These are phyloP conservation scores for Fusarium virguliforme DNA, from an alignment of 2,329 filamentous ascomycete genomes.

Conservation along the genomic window DNA sequence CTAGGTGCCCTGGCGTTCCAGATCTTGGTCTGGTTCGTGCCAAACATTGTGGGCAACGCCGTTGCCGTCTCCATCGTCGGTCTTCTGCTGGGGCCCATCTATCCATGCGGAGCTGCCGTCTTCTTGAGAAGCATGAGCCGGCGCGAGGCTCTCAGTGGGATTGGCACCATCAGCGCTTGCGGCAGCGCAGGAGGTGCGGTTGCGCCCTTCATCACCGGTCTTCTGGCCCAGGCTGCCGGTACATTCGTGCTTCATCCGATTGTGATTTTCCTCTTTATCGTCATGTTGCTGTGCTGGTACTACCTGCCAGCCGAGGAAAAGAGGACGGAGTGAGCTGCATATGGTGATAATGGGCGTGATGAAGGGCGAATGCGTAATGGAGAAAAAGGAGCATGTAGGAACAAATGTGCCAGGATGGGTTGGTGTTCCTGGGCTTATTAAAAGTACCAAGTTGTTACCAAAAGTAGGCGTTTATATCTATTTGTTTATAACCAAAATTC, in stretches of 20 bases:
- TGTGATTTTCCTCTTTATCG: slow-evolving; percentile 74
- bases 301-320: slow-evolving; percentile 71
- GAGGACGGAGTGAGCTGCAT: slow-evolving; percentile 64
- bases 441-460: background rate
- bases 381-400: background rate
- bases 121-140: slow-evolving; percentile 74
- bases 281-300: slow-evolving; percentile 79
- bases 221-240: slow-evolving; percentile 74
- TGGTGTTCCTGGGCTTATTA: too few relatives aligned
- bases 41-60: slow-evolving; percentile 80
- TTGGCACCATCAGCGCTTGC: slow-evolving; percentile 79
- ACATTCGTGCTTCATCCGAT: slow-evolving; percentile 79
- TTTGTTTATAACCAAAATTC: slow-evolving; percentile 30
- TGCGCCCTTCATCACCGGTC: slow-evolving; percentile 76
- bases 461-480: slow-evolving; percentile 7
- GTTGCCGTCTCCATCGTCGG: slow-evolving; percentile 80
- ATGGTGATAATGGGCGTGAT: background rate
- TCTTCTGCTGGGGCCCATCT: slow-evolving; percentile 83
- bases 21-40: slow-evolving; percentile 84
- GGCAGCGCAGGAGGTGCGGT: slow-evolving; percentile 79
- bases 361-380: background rate
- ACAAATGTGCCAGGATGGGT: background rate
- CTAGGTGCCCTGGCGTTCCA: slow-evolving; percentile 77
- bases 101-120: slow-evolving; percentile 79
- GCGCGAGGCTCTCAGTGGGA: slow-evolving; percentile 73